Conservation (phyloP, 441 rosid genomes). For the Viola pubescens region DNA sequence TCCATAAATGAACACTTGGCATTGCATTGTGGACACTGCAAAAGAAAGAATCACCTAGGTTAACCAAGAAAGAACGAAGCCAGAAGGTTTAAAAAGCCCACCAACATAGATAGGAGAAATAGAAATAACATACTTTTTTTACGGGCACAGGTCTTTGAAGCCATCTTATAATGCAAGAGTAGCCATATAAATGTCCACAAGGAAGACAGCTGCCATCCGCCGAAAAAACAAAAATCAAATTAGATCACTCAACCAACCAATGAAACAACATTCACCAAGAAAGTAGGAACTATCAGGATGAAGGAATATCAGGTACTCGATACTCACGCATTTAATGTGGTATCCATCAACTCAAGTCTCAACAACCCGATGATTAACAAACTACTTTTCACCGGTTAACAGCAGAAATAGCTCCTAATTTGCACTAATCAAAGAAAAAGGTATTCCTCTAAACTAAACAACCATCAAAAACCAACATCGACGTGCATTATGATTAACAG, state of each 20-base stretch:
- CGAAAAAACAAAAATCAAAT: not conserved
- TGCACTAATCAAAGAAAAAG: too few relatives aligned
- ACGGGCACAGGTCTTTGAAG: not conserved
- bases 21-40: slow-evolving; percentile 10
- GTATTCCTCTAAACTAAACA: too few relatives aligned
- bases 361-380: too few relatives aligned
- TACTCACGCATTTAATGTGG: too few relatives aligned
- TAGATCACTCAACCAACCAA: not conserved
- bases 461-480: too few relatives aligned
- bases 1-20: not conserved
- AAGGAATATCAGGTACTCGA: too few relatives aligned
- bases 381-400: too few relatives aligned
- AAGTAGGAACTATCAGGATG: not conserved
- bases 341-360: too few relatives aligned
- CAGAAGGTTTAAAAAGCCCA: not conserved
- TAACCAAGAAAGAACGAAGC: not conserved
- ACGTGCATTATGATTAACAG: too few relatives aligned
- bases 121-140: not conserved
- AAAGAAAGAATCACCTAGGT: not conserved
- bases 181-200: slow-evolving; percentile 11
- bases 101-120: not conserved
- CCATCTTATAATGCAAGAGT: slow-evolving; percentile 9
- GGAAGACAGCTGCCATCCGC: slow-evolving; percentile 10
- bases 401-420: too few relatives aligned
- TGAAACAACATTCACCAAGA: not conserved